Base-by-base conservation (phyloP, 1,284 basidiomycete genomes). In the Wallemia hederae region DNA sequence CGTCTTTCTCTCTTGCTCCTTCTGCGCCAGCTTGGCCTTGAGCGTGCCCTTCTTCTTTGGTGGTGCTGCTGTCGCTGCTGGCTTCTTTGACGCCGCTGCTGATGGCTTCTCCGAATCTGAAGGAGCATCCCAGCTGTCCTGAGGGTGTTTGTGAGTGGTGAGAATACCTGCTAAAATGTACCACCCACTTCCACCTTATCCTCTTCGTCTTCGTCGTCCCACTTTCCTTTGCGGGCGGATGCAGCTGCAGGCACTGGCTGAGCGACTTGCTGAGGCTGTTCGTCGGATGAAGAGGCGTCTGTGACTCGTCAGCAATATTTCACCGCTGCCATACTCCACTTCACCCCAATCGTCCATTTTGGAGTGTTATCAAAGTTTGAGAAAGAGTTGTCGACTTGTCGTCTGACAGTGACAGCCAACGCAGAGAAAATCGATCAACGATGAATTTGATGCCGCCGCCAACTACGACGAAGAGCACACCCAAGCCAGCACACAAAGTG, bases 71-170 rank as follows among this genome's bases (percentile, higher is more conserved):
- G 78, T 68, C 22, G 65, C 63, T 58, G 64, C 60, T n/a, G 65
- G 64, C 27, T 59, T 63, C 2, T 60, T 61, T 1, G 62, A 61
- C 34, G 72, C 69, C 15, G 75, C 68, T 0, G 74, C 66, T 2
- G 73, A 60, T 58, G 72, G 63, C 22, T 75, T 72, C 61, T 79
- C 77, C 63, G 77, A 73, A 64, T 82, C 82, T 2, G 84, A 85
- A 2, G 82, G 84, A 55, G 77, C 84, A 65, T 96, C 90, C 90
- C 89, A 94, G 71, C 91, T 87, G 69, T 86, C 88, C 84, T 91
- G 66, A 28, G 56, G 57, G 33, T 60, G 31, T 24, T 62, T 27
- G 60, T 59, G 59, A 27, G 11, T 61, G 61, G 56, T 59, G 29
- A 34, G 61, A 24, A 59, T 60, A 60, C 27, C 34, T 56, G 57